These are phyloP conservation scores for Albophoma yamanashiensis DNA, from an alignment of 2,329 filamentous ascomycete genomes.

Conservation along the genomic window DNA sequence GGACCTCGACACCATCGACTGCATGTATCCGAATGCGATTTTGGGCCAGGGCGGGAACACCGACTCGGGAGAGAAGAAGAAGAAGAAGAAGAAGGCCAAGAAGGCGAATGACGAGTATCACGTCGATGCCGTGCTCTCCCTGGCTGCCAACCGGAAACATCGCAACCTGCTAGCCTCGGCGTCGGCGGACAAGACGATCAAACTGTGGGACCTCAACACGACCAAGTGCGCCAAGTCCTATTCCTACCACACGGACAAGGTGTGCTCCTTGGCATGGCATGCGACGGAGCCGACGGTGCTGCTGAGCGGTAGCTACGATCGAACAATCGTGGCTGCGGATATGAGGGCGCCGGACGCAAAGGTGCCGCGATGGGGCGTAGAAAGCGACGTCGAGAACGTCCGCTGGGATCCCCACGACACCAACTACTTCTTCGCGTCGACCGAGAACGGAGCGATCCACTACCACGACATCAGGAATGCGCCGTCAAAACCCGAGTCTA, in stretches of 20 bases:
- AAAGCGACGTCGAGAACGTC: constrained; percentile 89
- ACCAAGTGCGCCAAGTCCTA: constrained; percentile 93
- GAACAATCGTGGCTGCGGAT: constrained; percentile 86
- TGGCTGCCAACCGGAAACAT: constrained; percentile 87
- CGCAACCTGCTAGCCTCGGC: constrained; percentile 89
- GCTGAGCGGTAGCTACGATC: constrained; percentile 88
- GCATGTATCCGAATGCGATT: constrained; percentile 97
- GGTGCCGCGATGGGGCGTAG: constrained; percentile 79
- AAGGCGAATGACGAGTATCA: constrained; percentile 88
- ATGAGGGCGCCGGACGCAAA: constrained; percentile 87
- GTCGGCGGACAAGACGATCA: constrained; percentile 93
- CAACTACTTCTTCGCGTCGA: constrained; percentile 92
- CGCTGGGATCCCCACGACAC: constrained; percentile 87
- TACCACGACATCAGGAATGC: constrained; percentile 79
- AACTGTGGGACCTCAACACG: constrained; percentile 94
- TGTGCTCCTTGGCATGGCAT: constrained; percentile 94
- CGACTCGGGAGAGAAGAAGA: constrained; percentile 45
- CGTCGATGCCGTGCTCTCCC: constrained; percentile 83
- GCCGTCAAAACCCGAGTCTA: constrained; percentile 59
- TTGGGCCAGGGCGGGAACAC: constrained; percentile 61
- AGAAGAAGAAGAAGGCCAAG: constrained; percentile 67
- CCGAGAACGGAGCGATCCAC: constrained; percentile 84
- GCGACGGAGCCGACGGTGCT: constrained; percentile 76
- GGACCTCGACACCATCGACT: constrained; percentile 92
- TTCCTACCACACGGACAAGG: constrained; percentile 91